Base-by-base conservation (phyloP, 495 filamentous ascomycete genomes). In the Daldinia loculata region DNA sequence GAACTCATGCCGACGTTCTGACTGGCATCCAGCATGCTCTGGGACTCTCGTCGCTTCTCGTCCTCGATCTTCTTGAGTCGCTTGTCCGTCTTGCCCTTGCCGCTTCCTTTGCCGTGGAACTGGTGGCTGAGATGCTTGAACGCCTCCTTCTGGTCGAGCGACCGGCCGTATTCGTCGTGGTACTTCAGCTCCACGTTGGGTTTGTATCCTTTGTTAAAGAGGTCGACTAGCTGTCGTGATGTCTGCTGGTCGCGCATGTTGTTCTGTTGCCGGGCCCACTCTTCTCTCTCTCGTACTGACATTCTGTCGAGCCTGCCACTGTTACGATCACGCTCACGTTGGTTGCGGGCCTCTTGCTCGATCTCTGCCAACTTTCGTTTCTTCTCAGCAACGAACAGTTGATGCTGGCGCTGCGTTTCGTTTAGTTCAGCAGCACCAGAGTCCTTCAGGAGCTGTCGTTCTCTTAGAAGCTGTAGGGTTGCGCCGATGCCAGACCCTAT, bases 21-120 rank as follows among this genome's bases (percentile, higher is more conserved):
- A 73, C 90, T 93, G 61, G 89, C 91, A 75, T 96, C 93, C 67
- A 98, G 79, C 51, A 90, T 85, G 74, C 91, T 93, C 85, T 92
- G 91, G 0, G 91, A 87, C 83, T 92, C 89, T 70, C 89, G 87
- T 77, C 91, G 91, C 87, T 94, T 95, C 83, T 98, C 94, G 71
- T 95, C 93, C 62, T 95, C 95, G 80, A 97, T 95, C 88, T 95
- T 97, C 89, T 98, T 97, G 56, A 99, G 81, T 60, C 87, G 84
- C 83, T 98, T 98, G 84, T 98, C 95, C 26, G 93, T 98, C 90
- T 99, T 99, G 83, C 91, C 91, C 86, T 98, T 98, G 58, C 95
- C 95, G 75, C 90, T 94, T 48, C 94, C 94, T 82, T 98, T 98
- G 60, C 95, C 95, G 81, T 99, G 95, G 89, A 99, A 99, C 79